Conservation (phyloP, 768 basidiomycete species). For the Cyathus striatus region DNA sequence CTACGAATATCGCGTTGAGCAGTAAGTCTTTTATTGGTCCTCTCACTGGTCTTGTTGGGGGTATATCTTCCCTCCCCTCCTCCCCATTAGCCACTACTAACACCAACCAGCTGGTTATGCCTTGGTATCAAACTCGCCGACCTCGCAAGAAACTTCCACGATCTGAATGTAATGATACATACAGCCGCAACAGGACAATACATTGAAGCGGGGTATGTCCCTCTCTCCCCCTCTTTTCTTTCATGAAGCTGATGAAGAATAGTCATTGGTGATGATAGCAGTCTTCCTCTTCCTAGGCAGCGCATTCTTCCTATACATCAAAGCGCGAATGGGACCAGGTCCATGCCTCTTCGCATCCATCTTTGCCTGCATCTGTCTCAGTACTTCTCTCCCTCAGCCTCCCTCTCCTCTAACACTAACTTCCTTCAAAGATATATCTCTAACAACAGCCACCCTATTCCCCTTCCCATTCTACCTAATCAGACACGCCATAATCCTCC, state of each 20-base stretch:
- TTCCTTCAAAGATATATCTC: constrained; percentile 41
- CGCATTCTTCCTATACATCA: constrained; percentile 52
- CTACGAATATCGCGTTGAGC: constrained; percentile 93
- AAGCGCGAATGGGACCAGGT: constrained; percentile 55
- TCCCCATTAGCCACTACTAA: background rate
- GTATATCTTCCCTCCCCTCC: constrained; percentile 30
- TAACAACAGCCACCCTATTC: constrained; percentile 54
- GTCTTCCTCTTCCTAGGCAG: constrained; percentile 63
- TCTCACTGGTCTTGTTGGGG: no score
- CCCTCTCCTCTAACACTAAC: background rate
- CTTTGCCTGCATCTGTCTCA: constrained; percentile 56
- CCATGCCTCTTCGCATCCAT: constrained; percentile 54
- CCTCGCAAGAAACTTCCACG: constrained; percentile 42
- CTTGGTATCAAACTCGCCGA: constrained; percentile 61
- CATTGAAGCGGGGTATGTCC: constrained; percentile 43
- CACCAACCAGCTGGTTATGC: constrained; percentile 51
- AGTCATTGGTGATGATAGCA: constrained; percentile 56
- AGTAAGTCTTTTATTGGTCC: no score
- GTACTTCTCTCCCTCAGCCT: constrained; percentile 21
- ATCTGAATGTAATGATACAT: constrained; percentile 28
- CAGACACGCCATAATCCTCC: constrained; percentile 49
- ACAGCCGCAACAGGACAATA: constrained; percentile 47
- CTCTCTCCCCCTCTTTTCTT: background rate
- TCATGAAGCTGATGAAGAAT: background rate
- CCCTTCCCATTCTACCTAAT: constrained; percentile 62